phyloP scores from a whole-genome alignment of 2,329 filamentous ascomycete species.

The Botrytis medusae region DNA sequence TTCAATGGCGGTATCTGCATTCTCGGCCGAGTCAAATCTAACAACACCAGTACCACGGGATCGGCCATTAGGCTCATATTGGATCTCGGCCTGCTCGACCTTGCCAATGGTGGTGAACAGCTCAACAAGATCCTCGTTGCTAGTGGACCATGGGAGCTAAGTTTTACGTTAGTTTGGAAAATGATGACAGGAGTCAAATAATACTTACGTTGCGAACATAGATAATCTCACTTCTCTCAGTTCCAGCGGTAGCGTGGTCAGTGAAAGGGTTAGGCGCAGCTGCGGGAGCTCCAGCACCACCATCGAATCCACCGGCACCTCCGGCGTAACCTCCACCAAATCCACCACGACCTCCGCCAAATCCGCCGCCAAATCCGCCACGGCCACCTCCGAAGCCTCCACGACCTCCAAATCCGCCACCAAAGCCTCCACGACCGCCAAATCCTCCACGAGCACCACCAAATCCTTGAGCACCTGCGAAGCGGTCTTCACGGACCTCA shows the following conservation, averaged over 20 bases:
- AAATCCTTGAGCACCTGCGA: constrained; percentile 61
- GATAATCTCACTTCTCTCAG: constrained; percentile 79
- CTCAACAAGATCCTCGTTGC: constrained; percentile 95
- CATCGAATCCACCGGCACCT: constrained; percentile 41
- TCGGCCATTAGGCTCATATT: constrained; percentile 94
- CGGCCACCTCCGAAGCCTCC: constrained; percentile 60
- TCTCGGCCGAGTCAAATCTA: constrained; percentile 78
- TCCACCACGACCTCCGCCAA: constrained; percentile 40
- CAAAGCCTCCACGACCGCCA: constrained; percentile 45
- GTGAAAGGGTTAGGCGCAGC: constrained; percentile 86
- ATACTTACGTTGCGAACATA: constrained; percentile 92
- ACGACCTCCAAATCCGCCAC: constrained; percentile 56
- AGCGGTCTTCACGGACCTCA: constrained; percentile 95
- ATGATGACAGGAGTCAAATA: not conserved
- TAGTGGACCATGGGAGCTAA: constrained; percentile 96
- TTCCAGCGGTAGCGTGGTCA: constrained; percentile 83
- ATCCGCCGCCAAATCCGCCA: constrained; percentile 53
- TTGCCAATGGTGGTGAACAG: constrained; percentile 97
- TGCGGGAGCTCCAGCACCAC: constrained; percentile 45
- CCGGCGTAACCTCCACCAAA: constrained; percentile 59
- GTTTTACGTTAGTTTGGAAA: constrained; percentile 26
- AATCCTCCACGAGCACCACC: constrained; percentile 47
- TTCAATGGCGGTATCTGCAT: constrained; percentile 88
- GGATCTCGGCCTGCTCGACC: constrained; percentile 97
- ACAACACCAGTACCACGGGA: constrained; percentile 97